phyloP scores from a whole-genome alignment of 352 stramenopile genomes.

The Elongisporangium undulatum region DNA sequence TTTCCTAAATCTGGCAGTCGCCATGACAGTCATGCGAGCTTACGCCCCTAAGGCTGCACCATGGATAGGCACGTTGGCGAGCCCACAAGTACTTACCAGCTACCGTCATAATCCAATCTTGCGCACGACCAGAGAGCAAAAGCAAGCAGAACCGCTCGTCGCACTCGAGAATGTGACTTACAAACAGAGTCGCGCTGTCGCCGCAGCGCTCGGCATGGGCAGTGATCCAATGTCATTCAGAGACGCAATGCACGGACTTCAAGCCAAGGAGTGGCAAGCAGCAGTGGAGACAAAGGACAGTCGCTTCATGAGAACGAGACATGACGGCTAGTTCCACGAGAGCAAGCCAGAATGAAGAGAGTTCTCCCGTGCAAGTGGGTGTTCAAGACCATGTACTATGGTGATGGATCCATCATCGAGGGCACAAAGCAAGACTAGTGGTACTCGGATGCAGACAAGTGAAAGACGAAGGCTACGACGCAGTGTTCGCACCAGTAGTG shows the following conservation, averaged over 20 bases:
- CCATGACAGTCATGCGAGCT: too few relatives aligned
- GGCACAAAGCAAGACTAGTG: constrained; percentile 11
- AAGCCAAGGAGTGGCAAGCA: constrained; percentile 7
- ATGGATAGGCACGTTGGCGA: too few relatives aligned
- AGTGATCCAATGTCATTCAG: constrained; percentile 4
- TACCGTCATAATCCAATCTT: too few relatives aligned
- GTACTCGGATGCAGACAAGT: constrained; percentile 11
- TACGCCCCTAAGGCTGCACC: too few relatives aligned
- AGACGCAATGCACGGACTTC: constrained; percentile 1
- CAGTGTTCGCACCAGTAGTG: constrained; percentile 5
- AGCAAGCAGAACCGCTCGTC: constrained; percentile 1
- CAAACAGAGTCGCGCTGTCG: constrained; percentile 1
- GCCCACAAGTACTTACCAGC: too few relatives aligned
- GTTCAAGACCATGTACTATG: constrained; percentile 13
- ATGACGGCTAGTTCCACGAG: constrained; percentile 2
- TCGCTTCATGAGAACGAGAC: constrained; percentile 7
- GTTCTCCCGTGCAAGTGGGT: constrained; percentile 10
- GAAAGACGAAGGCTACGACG: constrained; percentile 7
- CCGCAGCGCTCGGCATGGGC: not conserved
- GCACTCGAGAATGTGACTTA: constrained; percentile 8
- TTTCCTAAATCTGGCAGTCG: too few relatives aligned
- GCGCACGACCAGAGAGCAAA: too few relatives aligned
- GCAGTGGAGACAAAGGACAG: constrained; percentile 5
- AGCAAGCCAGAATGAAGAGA: not conserved
- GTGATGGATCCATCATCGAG: constrained; percentile 1